phyloP scores from a whole-genome alignment of 192 early-diverging fungal genomes.

The Kappamyces sp. region DNA sequence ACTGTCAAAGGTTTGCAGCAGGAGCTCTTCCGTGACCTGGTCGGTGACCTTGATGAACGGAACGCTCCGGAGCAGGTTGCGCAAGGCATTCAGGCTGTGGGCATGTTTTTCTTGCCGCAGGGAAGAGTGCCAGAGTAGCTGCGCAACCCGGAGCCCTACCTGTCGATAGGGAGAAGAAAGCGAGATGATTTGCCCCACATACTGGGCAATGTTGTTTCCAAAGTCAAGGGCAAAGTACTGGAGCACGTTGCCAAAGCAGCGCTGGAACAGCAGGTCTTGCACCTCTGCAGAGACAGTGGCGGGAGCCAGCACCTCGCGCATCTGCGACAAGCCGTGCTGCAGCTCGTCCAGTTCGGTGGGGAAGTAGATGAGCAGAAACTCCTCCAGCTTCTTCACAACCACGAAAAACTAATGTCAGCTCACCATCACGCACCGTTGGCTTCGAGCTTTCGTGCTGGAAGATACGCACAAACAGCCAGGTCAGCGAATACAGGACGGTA shows the following conservation, averaged over 20 bases:
- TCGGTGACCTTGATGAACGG: constrained; percentile 24
- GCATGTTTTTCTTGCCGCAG: constrained; percentile 13
- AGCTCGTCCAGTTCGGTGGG: not conserved
- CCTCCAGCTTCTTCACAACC: not conserved
- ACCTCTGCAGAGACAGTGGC: not conserved
- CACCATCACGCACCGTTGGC: not conserved
- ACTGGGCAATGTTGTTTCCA: constrained; percentile 31
- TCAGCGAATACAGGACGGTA: constrained; percentile 30
- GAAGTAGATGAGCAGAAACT: not conserved
- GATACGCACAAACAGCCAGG: constrained; percentile 28
- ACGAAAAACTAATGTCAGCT: not conserved
- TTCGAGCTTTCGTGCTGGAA: constrained; percentile 1
- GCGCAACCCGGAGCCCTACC: constrained; percentile 28
- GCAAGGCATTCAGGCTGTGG: constrained; percentile 22
- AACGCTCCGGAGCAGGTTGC: constrained; percentile 24
- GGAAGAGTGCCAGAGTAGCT: constrained; percentile 32
- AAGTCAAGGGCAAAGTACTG: constrained; percentile 31
- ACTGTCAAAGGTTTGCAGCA: not conserved
- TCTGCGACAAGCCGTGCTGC: not conserved
- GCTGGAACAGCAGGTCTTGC: constrained; percentile 24
- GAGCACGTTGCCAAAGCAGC: constrained; percentile 29
- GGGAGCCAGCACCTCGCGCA: constrained; percentile 6
- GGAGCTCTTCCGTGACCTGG: constrained; percentile 17
- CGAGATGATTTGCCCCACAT: constrained; percentile 18
- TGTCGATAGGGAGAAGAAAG: constrained; percentile 13